A percentile compares a stretch with the other conserved stretches of the same genome.
These are phyloP conservation scores for Clitopilus hobsonii DNA, from an alignment of 768 basidiomycete species.

Conservation along the genomic window DNA sequence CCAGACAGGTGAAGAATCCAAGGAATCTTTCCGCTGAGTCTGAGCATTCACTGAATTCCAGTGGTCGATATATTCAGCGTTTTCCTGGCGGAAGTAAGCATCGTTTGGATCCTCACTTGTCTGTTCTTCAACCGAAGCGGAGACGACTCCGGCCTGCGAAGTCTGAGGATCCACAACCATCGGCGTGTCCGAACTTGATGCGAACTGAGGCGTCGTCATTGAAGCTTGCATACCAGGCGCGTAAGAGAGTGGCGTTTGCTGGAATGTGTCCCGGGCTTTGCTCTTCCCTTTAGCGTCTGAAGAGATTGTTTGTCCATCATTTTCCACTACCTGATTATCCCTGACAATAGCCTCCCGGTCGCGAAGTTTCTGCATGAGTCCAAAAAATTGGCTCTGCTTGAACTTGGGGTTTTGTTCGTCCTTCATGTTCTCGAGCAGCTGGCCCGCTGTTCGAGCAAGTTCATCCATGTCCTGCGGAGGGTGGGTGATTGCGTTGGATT, in stretches of 20 bases:
- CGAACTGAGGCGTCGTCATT: not conserved
- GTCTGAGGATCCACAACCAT: not conserved
- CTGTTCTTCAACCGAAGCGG: not conserved
- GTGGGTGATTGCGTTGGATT: slow-evolving; percentile 12
- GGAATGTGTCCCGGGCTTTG: not conserved
- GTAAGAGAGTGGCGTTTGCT: slow-evolving; percentile 5
- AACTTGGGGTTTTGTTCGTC: slow-evolving; percentile 82
- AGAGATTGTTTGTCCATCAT: slow-evolving; percentile 11
- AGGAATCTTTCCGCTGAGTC: not conserved
- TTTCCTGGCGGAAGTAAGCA: slow-evolving; percentile 69
- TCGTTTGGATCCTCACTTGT: slow-evolving; percentile 45
- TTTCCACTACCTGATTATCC: slow-evolving; percentile 72
- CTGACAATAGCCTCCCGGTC: slow-evolving; percentile 77
- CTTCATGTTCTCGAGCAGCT: slow-evolving; percentile 71
- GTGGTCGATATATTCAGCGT: slow-evolving; percentile 58
- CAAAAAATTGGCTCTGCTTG: slow-evolving; percentile 77
- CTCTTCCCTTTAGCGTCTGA: slow-evolving; percentile 4
- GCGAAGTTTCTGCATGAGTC: slow-evolving; percentile 79
- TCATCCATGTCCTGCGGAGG: slow-evolving; percentile 50
- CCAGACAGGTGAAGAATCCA: slow-evolving; percentile 9
- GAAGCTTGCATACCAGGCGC: not conserved
- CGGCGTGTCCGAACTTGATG: not conserved
- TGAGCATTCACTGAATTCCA: slow-evolving; percentile 33
- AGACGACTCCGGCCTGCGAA: not conserved
- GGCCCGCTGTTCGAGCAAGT: slow-evolving; percentile 75